Base-by-base conservation (phyloP, 208 protist species). In the Porcisia hertigi region DNA sequence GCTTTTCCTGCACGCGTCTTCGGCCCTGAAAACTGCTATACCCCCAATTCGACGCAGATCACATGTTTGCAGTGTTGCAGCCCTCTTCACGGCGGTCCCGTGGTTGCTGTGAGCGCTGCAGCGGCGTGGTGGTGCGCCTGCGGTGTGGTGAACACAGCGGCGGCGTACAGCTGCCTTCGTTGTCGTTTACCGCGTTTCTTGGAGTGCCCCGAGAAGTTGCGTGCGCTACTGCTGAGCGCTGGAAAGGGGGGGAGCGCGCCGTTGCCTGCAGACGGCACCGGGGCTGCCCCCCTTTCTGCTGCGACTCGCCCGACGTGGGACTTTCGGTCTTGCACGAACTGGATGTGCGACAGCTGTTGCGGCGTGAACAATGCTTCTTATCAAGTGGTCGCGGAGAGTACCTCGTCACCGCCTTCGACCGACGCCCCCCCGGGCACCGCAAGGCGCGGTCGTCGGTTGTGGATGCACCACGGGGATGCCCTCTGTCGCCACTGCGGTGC, bases 331-430 rank as follows among this genome's bases (percentile, higher is more conserved):
- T 85, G 87, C 76, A 93, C 89, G 47, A 87, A 85, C 73, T 96
- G 92, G 89, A 81, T 86, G 62, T 96, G 92, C 53, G 86, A 88
- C 74, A 59, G 73, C n/a, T 96, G 92, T 73, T 81, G 84, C 34
- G 78, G 83, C 30, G 78, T 96, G 18, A 96, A 96, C 69, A 82
- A 60, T 57, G 88, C 89, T 12, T 87, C 89, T 2, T 84, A 88
- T 65, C 75, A 92, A 34, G 83, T 92, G 1, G 74, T 81, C n/a
- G 53, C 5, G 0, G 62, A 67, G 65, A 25, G 16, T 66, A n/a
- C 20, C 62, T 52, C 41, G n/a, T n/a, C 43, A 23, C 11, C n/a
- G 4, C 45, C n/a, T 16, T 60, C 57, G 47, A 18, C 18, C 25
- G n/a, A n/a, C 4, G 6, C n/a, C 36, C 55, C 23, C 11, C 18